Conservation (phyloP, 768 basidiomycete species). For the Kwoniella botswanensis region DNA sequence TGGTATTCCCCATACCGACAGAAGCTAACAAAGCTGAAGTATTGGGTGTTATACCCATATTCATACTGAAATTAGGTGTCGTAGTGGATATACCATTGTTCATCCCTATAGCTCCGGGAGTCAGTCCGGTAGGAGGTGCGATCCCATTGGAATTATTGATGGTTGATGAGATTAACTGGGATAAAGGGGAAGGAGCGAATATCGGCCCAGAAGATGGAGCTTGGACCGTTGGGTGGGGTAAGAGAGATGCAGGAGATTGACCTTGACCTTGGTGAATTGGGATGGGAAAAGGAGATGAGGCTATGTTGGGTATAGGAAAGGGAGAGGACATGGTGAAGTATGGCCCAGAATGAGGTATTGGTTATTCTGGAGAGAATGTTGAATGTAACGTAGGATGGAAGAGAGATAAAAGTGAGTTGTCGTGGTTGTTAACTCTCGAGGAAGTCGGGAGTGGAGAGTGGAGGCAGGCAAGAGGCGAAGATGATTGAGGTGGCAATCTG, state of each 20-base stretch:
- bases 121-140: too few relatives aligned
- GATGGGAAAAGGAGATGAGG: constrained; percentile 22
- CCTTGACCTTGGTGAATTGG: constrained; percentile 5
- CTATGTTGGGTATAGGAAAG: constrained; percentile 18
- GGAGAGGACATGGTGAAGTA: constrained; percentile 26
- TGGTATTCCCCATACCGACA: not conserved
- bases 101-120: too few relatives aligned
- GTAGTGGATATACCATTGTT: too few relatives aligned
- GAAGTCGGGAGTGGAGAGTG: too few relatives aligned
- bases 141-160: not conserved
- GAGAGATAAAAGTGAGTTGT: too few relatives aligned
- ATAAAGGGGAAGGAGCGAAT: constrained; percentile 23
- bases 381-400: too few relatives aligned
- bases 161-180: constrained; percentile 13
- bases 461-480: too few relatives aligned
- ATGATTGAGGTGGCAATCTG: too few relatives aligned
- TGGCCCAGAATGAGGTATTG: not conserved
- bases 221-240: not conserved
- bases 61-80: constrained; percentile 2
- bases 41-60: constrained; percentile 22
- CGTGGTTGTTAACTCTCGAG: too few relatives aligned
- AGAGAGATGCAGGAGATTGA: constrained; percentile 5
- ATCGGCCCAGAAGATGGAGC: constrained; percentile 1
- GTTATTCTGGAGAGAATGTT: too few relatives aligned
- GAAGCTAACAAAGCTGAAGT: constrained; percentile 23